phyloP scores from a whole-genome alignment of 2,329 filamentous ascomycete genomes.

The Diaporthe vexans region DNA sequence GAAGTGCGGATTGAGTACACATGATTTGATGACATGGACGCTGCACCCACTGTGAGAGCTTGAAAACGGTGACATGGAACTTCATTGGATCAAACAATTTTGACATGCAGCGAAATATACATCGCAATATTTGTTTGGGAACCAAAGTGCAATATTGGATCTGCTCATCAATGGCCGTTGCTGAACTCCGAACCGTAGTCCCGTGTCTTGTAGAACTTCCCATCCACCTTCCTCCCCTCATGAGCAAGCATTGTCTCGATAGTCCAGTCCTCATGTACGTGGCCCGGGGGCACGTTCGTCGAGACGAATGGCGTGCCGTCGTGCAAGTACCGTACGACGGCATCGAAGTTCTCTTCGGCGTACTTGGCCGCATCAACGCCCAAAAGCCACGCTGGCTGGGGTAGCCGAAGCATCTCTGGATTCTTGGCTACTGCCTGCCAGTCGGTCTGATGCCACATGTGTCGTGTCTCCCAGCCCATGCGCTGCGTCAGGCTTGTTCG shows the following conservation, averaged over 20 bases:
- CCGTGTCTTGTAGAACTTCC: conserved; percentile 17
- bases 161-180: too few relatives aligned
- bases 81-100: too few relatives aligned
- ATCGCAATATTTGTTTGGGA: too few relatives aligned
- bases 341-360: conserved; percentile 13
- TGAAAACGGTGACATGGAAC: too few relatives aligned
- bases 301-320: neutral
- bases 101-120: too few relatives aligned
- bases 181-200: neutral
- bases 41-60: too few relatives aligned
- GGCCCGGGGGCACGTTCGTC: conserved; percentile 5
- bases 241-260: conserved; percentile 21
- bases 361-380: neutral
- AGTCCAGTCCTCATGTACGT: conserved; percentile 27
- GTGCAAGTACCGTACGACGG: neutral
- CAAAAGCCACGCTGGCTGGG: conserved; percentile 8
- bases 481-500: conserved; percentile 18
- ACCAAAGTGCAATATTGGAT: too few relatives aligned
- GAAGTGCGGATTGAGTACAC: too few relatives aligned
- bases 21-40: too few relatives aligned
- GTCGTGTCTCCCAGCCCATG: conserved; percentile 22
- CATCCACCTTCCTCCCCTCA: neutral
- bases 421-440: conserved; percentile 6
- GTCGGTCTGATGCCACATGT: conserved; percentile 26
- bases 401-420: conserved; percentile 1